Conservation (phyloP, 2,329 filamentous ascomycete genomes). For the Delphinella strobiligena region DNA sequence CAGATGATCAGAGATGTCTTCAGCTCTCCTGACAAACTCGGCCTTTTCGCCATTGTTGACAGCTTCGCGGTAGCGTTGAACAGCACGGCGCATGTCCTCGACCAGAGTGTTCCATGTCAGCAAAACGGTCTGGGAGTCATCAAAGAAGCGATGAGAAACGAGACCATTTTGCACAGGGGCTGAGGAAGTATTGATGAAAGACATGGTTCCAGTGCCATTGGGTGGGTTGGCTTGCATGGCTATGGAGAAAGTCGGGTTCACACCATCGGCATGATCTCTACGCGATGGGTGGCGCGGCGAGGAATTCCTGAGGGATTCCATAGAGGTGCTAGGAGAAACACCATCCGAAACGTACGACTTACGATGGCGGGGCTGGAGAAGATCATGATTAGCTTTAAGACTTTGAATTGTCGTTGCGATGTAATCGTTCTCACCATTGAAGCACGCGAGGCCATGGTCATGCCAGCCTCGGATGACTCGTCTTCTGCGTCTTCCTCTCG, state of each 20-base stretch:
- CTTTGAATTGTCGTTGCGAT: too few relatives aligned
- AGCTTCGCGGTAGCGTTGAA: slow-evolving; percentile 84
- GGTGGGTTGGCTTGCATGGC: slow-evolving; percentile 32
- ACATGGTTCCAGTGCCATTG: slow-evolving; percentile 40
- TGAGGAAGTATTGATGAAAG: slow-evolving; percentile 40
- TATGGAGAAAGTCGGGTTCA: slow-evolving; percentile 38
- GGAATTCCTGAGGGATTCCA: slow-evolving; percentile 73
- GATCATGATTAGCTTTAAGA: too few relatives aligned
- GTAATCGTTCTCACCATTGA: slow-evolving; percentile 54
- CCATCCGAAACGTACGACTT: slow-evolving; percentile 56
- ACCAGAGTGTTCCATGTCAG: slow-evolving; percentile 84
- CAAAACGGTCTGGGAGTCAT: slow-evolving; percentile 68
- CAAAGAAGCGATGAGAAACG: slow-evolving; percentile 76
- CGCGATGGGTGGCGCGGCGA: slow-evolving; percentile 48
- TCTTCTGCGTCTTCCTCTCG: slow-evolving; percentile 88
- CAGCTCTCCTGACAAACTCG: slow-evolving; percentile 87
- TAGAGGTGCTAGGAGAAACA: slow-evolving; percentile 75
- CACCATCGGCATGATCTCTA: slow-evolving; percentile 36
- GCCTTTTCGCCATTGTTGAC: slow-evolving; percentile 72
- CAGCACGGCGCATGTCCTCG: slow-evolving; percentile 81
- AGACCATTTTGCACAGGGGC: slow-evolving; percentile 27
- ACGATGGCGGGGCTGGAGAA: slow-evolving; percentile 45
- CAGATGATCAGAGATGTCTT: slow-evolving; percentile 95
- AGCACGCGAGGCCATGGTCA: slow-evolving; percentile 56
- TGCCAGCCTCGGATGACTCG: slow-evolving; percentile 69